Percentiles rank a stretch among this genome's conserved stretches.
Evolutionary conservation across 441 rosid species (phyloP).

Genomic region (Adansonia grandidieri): DNA sequence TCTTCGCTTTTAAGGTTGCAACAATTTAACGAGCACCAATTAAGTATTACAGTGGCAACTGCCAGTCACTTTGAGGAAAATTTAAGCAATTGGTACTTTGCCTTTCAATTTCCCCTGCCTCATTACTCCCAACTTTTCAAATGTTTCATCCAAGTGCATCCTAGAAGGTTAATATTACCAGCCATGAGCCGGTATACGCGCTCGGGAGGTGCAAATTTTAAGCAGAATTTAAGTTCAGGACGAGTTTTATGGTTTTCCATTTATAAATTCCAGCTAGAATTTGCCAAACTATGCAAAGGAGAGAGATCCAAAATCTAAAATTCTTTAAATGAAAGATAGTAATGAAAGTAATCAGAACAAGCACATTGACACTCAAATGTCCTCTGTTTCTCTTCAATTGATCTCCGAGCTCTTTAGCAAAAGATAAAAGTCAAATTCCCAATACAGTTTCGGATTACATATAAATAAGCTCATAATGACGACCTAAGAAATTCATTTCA

Average conservation of each 20-base stretch:
- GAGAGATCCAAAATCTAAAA: neutral
- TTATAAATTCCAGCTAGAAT: neutral
- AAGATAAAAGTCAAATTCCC: neutral
- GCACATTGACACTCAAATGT: neutral
- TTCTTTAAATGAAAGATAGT: neutral
- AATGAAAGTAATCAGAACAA: neutral
- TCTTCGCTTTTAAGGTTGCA: too few species aligned
- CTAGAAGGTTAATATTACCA: neutral
- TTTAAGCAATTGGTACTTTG: too few species aligned
- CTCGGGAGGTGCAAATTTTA: neutral
- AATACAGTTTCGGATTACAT: slow-evolving; percentile 2
- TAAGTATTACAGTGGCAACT: too few species aligned
- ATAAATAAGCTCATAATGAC: neutral
- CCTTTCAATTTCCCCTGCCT: too few species aligned
- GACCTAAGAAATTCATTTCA: neutral
- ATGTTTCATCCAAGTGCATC: neutral
- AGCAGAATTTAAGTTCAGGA: neutral
- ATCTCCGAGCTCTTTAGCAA: neutral
- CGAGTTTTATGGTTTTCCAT: neutral
- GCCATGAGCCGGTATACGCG: neutral
- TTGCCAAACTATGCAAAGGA: neutral
- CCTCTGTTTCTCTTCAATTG: neutral
- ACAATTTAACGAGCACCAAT: too few species aligned
- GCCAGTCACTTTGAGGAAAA: too few species aligned
- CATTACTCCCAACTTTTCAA: neutral